Conservation (phyloP, 1,139 yeast genomes). For the Pichia cactophila region DNA sequence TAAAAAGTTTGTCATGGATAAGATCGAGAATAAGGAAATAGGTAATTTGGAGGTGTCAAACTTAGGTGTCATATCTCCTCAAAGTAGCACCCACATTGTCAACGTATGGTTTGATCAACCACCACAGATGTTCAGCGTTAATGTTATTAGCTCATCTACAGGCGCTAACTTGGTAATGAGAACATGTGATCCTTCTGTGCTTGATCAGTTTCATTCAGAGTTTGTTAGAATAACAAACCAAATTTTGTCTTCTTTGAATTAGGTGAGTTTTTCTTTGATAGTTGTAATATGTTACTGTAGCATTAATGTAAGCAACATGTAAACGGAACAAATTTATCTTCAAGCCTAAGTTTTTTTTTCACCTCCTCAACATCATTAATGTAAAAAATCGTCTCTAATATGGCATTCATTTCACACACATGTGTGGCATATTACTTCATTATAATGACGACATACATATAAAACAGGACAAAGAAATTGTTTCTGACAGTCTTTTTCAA, state of each 20-base stretch:
- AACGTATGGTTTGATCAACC: constrained; percentile 3
- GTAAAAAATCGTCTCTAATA: too few species aligned
- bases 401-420: constrained; percentile 10
- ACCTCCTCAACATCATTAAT: too few species aligned
- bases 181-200: background rate
- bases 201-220: background rate
- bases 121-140: background rate
- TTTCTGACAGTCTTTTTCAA: constrained; percentile 13
- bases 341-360: too few species aligned
- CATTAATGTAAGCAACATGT: too few species aligned
- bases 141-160: background rate
- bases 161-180: constrained; percentile 1
- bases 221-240: too few species aligned
- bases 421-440: constrained; percentile 40
- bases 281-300: too few species aligned
- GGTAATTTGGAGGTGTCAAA: background rate
- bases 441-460: constrained; percentile 5
- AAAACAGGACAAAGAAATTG: constrained; percentile 8
- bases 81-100: background rate
- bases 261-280: too few species aligned
- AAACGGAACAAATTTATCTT: too few species aligned
- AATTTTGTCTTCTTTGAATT: background rate
- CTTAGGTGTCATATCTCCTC: background rate
- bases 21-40: background rate
- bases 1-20: background rate